Evolutionary conservation across 2,329 filamentous ascomycete species (phyloP).

Genomic region (Apiospora rasikravindrae): DNA sequence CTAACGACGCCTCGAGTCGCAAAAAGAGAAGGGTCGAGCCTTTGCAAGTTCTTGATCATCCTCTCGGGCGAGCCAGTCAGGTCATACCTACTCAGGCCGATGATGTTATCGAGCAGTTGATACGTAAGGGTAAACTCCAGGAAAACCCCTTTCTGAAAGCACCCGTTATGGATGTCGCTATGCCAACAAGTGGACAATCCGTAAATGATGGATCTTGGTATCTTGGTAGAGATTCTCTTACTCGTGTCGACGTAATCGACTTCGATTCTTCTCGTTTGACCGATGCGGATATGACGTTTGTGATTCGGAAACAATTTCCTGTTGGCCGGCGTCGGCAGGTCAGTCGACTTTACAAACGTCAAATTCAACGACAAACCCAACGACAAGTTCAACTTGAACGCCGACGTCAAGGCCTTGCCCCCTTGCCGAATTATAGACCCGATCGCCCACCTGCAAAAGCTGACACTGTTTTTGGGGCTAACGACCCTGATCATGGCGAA

Average conservation of each 20-base stretch:
- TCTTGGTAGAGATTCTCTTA: conserved; percentile 33
- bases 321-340: background rate
- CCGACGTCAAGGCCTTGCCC: conserved; percentile 31
- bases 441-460: conserved; percentile 26
- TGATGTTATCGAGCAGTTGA: background rate
- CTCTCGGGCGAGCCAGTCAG: conserved; percentile 18
- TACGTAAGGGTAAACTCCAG: background rate
- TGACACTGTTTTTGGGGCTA: conserved; percentile 34
- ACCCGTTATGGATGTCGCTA: background rate
- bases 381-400: conserved; percentile 26
- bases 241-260: conserved; percentile 33
- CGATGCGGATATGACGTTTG: conserved; percentile 1
- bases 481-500: conserved; percentile 43
- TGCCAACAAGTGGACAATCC: background rate
- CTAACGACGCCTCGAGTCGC: background rate
- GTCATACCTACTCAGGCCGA: conserved; percentile 7
- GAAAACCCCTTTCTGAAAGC: conserved; percentile 4
- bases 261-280: conserved; percentile 8
- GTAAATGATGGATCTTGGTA: conserved; percentile 26
- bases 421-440: conserved; percentile 27
- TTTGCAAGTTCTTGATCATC: background rate
- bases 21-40: conserved; percentile 37
- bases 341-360: background rate
- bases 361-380: background rate
- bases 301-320: background rate